Conservation (phyloP, 495 filamentous ascomycete genomes). For the Tuber melanosporum region DNA sequence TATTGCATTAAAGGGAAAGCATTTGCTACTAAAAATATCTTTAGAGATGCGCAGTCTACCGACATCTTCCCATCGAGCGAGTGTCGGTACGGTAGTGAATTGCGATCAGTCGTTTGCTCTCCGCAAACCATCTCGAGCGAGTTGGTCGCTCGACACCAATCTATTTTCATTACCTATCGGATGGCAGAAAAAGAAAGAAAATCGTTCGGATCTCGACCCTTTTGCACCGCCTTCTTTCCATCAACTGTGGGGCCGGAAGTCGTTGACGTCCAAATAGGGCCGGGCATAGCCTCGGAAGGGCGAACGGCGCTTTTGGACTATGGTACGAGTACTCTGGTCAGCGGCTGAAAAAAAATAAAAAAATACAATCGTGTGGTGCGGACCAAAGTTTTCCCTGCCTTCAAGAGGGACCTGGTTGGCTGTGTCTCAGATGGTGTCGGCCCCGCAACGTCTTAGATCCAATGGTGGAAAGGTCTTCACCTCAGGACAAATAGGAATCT, state of each 20-base stretch:
- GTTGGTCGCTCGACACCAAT: neutral
- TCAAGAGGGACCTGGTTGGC: neutral
- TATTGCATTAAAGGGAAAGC: neutral
- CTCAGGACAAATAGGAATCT: neutral
- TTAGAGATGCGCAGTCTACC: neutral
- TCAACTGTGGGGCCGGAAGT: neutral
- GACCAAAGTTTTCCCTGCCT: constrained; percentile 1
- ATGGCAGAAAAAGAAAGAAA: neutral
- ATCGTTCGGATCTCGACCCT: neutral
- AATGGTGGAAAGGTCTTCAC: neutral
- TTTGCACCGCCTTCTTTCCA: neutral
- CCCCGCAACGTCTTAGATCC: neutral
- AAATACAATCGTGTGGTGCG: neutral
- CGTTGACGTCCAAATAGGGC: neutral
- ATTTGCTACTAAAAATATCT: constrained; percentile 6
- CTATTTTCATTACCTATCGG: neutral
- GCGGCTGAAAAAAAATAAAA: neutral
- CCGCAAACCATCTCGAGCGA: neutral
- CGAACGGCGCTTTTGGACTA: neutral
- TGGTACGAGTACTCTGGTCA: neutral
- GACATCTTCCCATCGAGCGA: neutral
- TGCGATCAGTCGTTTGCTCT: neutral
- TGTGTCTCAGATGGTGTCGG: neutral
- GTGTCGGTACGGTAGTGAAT: neutral
- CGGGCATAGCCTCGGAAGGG: neutral